A percentile compares a stretch with the other conserved stretches of the same genome.
Evolutionary conservation across 805 yeast species (phyloP).

Genomic region (Pichia kluyveri): DNA sequence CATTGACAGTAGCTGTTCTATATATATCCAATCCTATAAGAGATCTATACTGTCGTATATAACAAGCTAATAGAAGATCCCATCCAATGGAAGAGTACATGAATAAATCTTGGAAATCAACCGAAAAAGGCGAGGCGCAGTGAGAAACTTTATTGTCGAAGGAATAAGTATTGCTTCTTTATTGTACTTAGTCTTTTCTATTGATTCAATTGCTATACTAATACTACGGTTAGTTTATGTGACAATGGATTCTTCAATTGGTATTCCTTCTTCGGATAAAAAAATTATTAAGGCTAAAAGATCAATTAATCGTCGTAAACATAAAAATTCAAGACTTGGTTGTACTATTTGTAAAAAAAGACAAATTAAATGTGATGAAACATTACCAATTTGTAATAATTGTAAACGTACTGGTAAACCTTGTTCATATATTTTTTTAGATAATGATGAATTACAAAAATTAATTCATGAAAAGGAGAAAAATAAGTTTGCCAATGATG

Average conservation of each 20-base stretch:
- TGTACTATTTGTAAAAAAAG: conserved; percentile 20
- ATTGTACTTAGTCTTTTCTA: no score
- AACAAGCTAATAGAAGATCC: no score
- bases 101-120: no score
- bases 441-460: not conserved
- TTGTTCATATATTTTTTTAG: conserved; percentile 4
- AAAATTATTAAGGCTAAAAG: conserved; percentile 15
- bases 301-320: conserved; percentile 33
- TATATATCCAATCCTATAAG: not conserved
- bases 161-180: no score
- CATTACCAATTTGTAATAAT: conserved; percentile 18
- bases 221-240: no score
- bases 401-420: conserved; percentile 12
- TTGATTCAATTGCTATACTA: no score
- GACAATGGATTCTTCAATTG: no score
- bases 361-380: conserved; percentile 24
- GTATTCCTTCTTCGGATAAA: no score
- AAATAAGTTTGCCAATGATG: no score
- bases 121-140: no score
- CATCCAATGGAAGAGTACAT: no score
- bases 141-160: no score
- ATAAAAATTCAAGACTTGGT: conserved; percentile 36
- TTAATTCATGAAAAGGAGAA: not conserved
- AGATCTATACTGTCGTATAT: not conserved
- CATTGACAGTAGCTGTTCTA: not conserved